phyloP scores from a whole-genome alignment of 306 rosid genomes.

The Albizia julibrissin region DNA sequence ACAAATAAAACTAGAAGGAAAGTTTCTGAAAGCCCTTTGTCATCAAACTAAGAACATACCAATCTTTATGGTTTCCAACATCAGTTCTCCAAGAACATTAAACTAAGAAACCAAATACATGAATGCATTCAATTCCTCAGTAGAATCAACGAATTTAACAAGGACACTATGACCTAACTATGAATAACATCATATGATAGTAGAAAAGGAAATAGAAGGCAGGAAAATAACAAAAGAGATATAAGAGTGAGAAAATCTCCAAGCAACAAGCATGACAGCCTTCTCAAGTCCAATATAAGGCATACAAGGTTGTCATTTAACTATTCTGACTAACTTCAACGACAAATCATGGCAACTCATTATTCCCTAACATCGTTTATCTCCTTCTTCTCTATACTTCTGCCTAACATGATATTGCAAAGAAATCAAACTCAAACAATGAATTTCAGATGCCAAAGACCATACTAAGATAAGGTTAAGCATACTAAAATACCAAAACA shows the following conservation, averaged over 20 bases:
- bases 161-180: neutral
- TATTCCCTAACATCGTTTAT: neutral
- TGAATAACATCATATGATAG: neutral
- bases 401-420: neutral
- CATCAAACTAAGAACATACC: no score
- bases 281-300: neutral
- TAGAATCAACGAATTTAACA: neutral
- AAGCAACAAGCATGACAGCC: no score
- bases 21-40: neutral
- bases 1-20: neutral
- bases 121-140: neutral
- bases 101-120: neutral
- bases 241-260: no score
- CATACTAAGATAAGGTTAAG: slow-evolving; percentile 23
- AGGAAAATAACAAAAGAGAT: no score
- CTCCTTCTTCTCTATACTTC: neutral
- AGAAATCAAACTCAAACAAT: neutral
- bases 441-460: neutral
- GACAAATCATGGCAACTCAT: neutral
- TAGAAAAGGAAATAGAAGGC: neutral
- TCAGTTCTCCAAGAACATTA: neutral
- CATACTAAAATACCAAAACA: slow-evolving; percentile 19
- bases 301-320: neutral
- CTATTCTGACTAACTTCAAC: neutral
- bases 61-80: neutral